phyloP scores from a whole-genome alignment of 2,329 filamentous ascomycete species.

The Xylaria sp. region DNA sequence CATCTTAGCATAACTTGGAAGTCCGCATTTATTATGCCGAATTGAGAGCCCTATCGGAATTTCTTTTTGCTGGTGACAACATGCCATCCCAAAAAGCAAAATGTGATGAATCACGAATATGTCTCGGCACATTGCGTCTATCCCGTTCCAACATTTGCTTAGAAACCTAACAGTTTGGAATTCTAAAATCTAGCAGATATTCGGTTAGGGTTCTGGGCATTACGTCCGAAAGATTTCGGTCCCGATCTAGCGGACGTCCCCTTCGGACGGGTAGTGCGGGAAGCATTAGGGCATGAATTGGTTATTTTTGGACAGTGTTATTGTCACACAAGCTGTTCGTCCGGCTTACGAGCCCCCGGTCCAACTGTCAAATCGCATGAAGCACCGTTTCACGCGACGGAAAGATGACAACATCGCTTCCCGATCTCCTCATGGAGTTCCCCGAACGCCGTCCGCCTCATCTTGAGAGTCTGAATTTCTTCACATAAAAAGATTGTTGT shows the following conservation, averaged over 20 bases:
- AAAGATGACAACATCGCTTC: conserved; percentile 4
- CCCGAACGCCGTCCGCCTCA: conserved; percentile 28
- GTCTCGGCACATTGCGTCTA: background rate
- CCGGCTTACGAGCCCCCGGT: conserved; percentile 20
- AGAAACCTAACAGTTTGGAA: background rate
- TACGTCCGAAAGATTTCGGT: conserved; percentile 11
- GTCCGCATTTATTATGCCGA: background rate
- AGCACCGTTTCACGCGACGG: conserved; percentile 8
- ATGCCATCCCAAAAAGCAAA: background rate
- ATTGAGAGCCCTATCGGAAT: background rate
- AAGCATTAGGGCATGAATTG: conserved; percentile 6
- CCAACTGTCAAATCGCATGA: conserved; percentile 4
- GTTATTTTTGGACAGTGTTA: conserved; percentile 31
- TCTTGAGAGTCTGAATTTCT: background rate
- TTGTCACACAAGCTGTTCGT: conserved; percentile 20
- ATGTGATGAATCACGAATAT: background rate
- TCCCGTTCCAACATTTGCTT: background rate
- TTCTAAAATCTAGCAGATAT: background rate
- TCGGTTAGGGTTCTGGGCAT: background rate
- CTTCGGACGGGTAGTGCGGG: conserved; percentile 27
- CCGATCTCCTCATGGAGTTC: conserved; percentile 25
- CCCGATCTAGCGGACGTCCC: conserved; percentile 29
- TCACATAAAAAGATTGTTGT: conserved; percentile 20
- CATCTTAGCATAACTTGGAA: background rate
- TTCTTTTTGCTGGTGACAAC: background rate